These are phyloP conservation scores for Circinella minor DNA, from an alignment of 371 early-diverging fungal species.

Conservation along the genomic window DNA sequence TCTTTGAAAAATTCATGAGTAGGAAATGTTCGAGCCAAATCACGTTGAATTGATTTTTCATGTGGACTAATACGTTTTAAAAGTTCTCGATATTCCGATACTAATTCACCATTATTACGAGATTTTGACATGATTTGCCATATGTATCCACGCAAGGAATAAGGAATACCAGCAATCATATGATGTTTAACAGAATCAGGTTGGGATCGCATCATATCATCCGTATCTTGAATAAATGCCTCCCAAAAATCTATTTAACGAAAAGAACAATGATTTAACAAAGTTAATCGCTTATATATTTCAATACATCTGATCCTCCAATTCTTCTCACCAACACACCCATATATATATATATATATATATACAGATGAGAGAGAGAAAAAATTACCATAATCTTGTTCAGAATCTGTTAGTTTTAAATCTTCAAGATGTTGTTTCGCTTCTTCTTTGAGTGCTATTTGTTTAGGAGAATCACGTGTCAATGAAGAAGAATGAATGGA, in stretches of 20 bases:
- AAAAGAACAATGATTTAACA: not conserved
- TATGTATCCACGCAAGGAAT: constrained; percentile 80
- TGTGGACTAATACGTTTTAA: constrained; percentile 76
- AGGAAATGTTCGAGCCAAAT: constrained; percentile 91
- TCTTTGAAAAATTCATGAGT: constrained; percentile 75
- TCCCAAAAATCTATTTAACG: constrained; percentile 47
- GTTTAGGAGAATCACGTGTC: constrained; percentile 48
- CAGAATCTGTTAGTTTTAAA: constrained; percentile 24
- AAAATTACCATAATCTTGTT: constrained; percentile 46
- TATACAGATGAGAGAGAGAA: too few relatives aligned
- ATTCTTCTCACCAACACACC: too few relatives aligned
- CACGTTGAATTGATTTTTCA: constrained; percentile 87
- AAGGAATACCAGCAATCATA: constrained; percentile 74
- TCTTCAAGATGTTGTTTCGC: constrained; percentile 25
- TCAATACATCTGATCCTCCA: too few relatives aligned
- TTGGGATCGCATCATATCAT: constrained; percentile 26
- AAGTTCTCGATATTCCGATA: constrained; percentile 79
- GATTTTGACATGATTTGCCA: constrained; percentile 79
- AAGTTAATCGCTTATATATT: not conserved
- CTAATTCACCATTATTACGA: constrained; percentile 72
- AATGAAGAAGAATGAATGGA: not conserved
- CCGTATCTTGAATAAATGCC: constrained; percentile 33
- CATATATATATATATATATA: too few relatives aligned
- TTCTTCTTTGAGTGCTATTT: constrained; percentile 36
- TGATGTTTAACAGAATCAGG: constrained; percentile 31